Evolutionary conservation across 2,329 filamentous ascomycete genomes (phyloP).

Genomic region (Aspergillus luchuensis): DNA sequence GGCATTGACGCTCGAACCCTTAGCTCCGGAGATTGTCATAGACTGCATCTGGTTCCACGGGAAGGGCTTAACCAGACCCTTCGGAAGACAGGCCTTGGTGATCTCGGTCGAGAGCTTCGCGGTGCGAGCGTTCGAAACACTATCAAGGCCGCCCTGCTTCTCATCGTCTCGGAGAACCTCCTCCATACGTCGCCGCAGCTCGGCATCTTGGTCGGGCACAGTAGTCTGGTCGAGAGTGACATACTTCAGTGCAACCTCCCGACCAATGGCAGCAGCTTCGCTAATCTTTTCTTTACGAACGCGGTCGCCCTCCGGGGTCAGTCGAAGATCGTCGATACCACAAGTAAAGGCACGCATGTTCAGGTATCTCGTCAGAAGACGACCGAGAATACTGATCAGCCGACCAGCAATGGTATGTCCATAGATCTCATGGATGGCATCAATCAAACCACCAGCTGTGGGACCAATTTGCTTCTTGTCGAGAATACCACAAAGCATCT

Average conservation of each 20-base stretch:
- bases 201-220: constrained; percentile 64
- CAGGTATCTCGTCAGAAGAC: constrained; percentile 83
- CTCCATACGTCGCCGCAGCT: constrained; percentile 78
- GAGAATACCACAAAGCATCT: constrained; percentile 85
- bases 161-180: constrained; percentile 86
- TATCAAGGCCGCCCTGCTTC: constrained; percentile 89
- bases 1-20: constrained; percentile 89
- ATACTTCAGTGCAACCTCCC: constrained; percentile 81
- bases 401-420: constrained; percentile 84
- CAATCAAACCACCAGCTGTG: constrained; percentile 80
- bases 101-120: constrained; percentile 73
- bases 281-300: constrained; percentile 68
- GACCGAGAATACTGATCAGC: constrained; percentile 83
- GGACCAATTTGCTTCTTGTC: constrained; percentile 96
- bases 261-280: constrained; percentile 68
- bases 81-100: constrained; percentile 76
- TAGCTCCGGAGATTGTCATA: constrained; percentile 96
- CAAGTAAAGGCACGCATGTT: constrained; percentile 96
- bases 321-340: constrained; percentile 90
- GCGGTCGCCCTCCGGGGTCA: constrained; percentile 77
- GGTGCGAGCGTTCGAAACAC: constrained; percentile 74
- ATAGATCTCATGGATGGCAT: constrained; percentile 90
- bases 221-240: constrained; percentile 74
- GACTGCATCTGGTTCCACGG: constrained; percentile 98
- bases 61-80: constrained; percentile 84